Percentiles rank a stretch among this genome's conserved stretches.
These are phyloP conservation scores for Paspalum vaginatum DNA, from an alignment of 176 grass and related monocot genomes.

Conservation along the genomic window DNA sequence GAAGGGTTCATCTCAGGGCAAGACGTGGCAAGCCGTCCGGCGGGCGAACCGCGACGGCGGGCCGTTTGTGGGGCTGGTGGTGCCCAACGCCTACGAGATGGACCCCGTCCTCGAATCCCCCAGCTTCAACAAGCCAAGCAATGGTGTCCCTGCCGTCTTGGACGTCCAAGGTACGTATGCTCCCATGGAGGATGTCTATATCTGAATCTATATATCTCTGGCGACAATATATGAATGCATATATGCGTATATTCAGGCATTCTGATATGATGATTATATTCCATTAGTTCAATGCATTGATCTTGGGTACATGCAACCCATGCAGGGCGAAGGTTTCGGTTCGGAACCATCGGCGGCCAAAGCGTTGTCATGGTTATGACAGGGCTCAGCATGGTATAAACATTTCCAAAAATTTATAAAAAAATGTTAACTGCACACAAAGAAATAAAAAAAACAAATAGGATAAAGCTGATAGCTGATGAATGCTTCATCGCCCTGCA, in stretches of 20 bases:
- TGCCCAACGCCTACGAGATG: constrained; percentile 84
- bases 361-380: constrained; percentile 81
- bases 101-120: constrained; percentile 54
- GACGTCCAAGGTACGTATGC: constrained; percentile 67
- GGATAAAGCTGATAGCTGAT: too few relatives aligned
- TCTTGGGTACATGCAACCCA: too few relatives aligned
- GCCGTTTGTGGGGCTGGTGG: constrained; percentile 66
- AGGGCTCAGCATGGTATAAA: constrained; percentile 73
- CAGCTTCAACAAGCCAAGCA: constrained; percentile 33
- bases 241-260: too few relatives aligned
- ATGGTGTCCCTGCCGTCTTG: constrained; percentile 40
- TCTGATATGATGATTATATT: too few relatives aligned
- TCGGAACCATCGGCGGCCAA: constrained; percentile 57
- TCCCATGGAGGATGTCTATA: too few relatives aligned
- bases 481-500: too few relatives aligned
- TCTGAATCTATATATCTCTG: too few relatives aligned
- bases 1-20: constrained; percentile 21
- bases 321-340: constrained; percentile 69
- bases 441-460: too few relatives aligned
- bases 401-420: too few relatives aligned
- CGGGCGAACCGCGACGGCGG: constrained; percentile 44
- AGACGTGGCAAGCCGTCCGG: constrained; percentile 24
- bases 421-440: too few relatives aligned
- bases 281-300: too few relatives aligned
- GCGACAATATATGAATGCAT: too few relatives aligned